Percentiles rank a stretch among this genome's conserved stretches.
phyloP scores from a whole-genome alignment of 1,139 yeast genomes.

The Saccharomyces hybrid region DNA sequence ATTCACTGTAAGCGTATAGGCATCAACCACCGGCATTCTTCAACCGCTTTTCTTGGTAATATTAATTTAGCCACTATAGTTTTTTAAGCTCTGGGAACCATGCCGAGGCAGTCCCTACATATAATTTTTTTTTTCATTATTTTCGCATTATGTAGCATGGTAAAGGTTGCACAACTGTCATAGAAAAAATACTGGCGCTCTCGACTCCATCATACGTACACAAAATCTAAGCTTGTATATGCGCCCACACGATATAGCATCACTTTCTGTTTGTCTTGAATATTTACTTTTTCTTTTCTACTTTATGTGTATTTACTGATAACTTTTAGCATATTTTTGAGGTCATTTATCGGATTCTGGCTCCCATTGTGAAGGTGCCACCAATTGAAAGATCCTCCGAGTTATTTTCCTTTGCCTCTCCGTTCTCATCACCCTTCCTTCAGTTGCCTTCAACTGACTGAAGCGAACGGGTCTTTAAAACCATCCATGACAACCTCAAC shows the following conservation, averaged over 20 bases:
- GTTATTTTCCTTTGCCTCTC: not conserved
- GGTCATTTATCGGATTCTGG: not conserved
- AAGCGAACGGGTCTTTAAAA: slow-evolving; percentile 22
- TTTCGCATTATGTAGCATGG: not conserved
- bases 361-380: not conserved
- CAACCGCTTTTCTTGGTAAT: not conserved
- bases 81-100: not conserved
- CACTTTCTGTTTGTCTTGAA: not conserved
- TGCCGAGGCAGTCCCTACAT: not conserved
- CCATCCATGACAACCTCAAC: slow-evolving; percentile 25
- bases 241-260: not conserved
- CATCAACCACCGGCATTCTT: not conserved
- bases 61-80: not conserved
- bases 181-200: not conserved
- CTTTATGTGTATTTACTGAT: not conserved
- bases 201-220: not conserved
- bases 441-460: not conserved
- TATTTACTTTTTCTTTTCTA: not conserved
- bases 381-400: not conserved
- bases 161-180: not conserved
- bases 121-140: not conserved
- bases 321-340: not conserved
- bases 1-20: not conserved
- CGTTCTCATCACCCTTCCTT: not conserved
- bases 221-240: not conserved